Conservation (phyloP, 805 yeast species). For the Hanseniaspora hatyaiensis region DNA sequence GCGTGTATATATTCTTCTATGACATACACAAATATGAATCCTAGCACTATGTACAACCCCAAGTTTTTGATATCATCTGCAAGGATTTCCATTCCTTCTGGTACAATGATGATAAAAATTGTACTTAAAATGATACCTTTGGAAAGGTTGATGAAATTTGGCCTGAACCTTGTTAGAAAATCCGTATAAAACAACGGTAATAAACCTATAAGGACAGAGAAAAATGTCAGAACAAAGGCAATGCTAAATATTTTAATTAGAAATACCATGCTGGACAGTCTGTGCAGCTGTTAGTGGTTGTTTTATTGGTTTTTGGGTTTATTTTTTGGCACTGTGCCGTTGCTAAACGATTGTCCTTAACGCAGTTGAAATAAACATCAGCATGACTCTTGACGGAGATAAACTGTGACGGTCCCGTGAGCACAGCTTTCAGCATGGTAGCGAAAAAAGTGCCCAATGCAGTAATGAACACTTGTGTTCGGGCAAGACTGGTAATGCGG, state of each 20-base stretch:
- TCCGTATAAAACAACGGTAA: neutral
- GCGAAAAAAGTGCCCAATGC: too few relatives aligned
- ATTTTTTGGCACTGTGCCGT: too few relatives aligned
- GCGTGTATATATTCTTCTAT: constrained; percentile 31
- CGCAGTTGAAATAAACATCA: too few relatives aligned
- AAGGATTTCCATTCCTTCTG: constrained; percentile 41
- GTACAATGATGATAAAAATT: constrained; percentile 42
- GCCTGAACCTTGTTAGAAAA: neutral
- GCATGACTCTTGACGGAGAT: too few relatives aligned
- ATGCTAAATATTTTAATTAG: neutral
- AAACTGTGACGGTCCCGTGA: too few relatives aligned
- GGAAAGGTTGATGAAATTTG: constrained; percentile 20
- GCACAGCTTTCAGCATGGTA: too few relatives aligned
- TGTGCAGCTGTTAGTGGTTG: neutral
- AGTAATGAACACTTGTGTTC: too few relatives aligned
- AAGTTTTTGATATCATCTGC: constrained; percentile 30
- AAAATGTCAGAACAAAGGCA: neutral
- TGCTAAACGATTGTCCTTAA: too few relatives aligned
- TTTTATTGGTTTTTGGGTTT: too few relatives aligned
- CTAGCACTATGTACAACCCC: constrained; percentile 39
- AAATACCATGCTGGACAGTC: neutral
- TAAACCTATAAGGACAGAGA: constrained; percentile 1
- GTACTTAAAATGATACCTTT: constrained; percentile 48
- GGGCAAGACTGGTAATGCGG: too few relatives aligned
- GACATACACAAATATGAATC: constrained; percentile 39